Evolutionary conservation across 768 basidiomycete species (phyloP).

Genomic region (Tremella fuciformis): DNA sequence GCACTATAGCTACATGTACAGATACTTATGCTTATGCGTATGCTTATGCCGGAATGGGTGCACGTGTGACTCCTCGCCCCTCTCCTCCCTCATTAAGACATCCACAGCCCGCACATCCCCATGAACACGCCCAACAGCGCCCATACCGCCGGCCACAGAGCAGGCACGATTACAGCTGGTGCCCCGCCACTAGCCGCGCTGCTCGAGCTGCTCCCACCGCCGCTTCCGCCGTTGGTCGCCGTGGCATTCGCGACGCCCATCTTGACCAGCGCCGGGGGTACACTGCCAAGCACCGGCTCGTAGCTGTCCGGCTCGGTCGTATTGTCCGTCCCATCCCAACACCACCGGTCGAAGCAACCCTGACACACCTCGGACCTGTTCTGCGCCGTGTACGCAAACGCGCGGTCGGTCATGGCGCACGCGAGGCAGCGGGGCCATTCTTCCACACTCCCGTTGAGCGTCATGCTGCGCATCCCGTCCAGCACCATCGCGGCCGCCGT

Average conservation of each 20-base stretch:
- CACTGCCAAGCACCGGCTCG: constrained; percentile 38
- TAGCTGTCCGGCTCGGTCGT: constrained; percentile 34
- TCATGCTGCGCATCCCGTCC: constrained; percentile 58
- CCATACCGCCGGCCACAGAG: too few species aligned
- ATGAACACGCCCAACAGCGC: neutral
- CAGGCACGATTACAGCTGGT: too few species aligned
- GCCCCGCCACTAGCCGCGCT: too few species aligned
- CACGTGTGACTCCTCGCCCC: too few species aligned
- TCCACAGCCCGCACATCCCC: too few species aligned
- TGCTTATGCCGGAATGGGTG: too few species aligned
- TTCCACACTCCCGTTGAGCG: constrained; percentile 60
- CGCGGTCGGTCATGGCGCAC: constrained; percentile 65
- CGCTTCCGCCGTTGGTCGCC: constrained; percentile 1
- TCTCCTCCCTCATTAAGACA: too few species aligned
- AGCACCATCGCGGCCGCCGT: constrained; percentile 59
- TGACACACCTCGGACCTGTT: constrained; percentile 45
- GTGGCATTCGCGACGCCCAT: constrained; percentile 17
- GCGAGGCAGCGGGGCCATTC: constrained; percentile 66
- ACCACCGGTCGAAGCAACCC: constrained; percentile 48
- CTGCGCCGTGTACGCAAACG: constrained; percentile 34
- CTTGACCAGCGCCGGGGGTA: constrained; percentile 30
- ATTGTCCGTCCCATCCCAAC: constrained; percentile 49
- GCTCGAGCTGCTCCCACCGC: too few species aligned
- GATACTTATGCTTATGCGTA: too few species aligned
- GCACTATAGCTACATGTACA: too few species aligned